Base-by-base conservation (phyloP, 202 grass and related monocot species). In the Carex sylvatica region DNA sequence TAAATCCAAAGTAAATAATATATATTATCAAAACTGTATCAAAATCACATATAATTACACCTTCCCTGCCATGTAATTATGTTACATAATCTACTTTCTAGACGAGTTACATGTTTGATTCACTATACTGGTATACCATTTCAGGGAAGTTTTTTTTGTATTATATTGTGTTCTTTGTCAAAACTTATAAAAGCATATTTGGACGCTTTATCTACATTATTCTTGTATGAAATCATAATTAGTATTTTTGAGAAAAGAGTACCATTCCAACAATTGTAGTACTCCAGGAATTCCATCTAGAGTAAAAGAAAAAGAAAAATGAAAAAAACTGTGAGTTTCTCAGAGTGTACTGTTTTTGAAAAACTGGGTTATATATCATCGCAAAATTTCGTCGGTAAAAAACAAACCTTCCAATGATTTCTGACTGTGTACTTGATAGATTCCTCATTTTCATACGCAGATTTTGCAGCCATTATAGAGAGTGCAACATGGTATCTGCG, bases 231-330 rank as follows among this genome's bases (percentile, higher is more conserved):
- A 70, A 70, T 70, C 7, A 20, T 46, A 22, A 30, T 1, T 53
- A 74, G 47, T 15, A 18, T 13, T 49, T 51, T 53, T 74, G 70
- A 53, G 46, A 59, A 73, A 79, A 36, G 51, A 24, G 22, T 72
- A 89, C 87, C 87, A 65, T 89, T 89, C 87, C 87, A 89, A 31
- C 69, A 86, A 65, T 80, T 79, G 61, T 79, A 89, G 42, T 61
- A 83, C 33, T 61, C 83, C 53, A 89, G n/a, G 47, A 86, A 86
- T 55, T 83, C 66, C 87, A 89, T 89, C 87, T 89, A 70, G 9
- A 80, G 11, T 9, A 15, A 40, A 72, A 83, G 1, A 46, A 20
- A 5, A n/a, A 65, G 13, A 28, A 8, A n/a, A n/a, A n/a, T n/a
- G n/a, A n/a, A n/a, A 11, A 86, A 28, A 58, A 62, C 9, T 2